These are phyloP conservation scores for Cystobasidium onofrii DNA, from an alignment of 768 basidiomycete genomes.

Conservation along the genomic window DNA sequence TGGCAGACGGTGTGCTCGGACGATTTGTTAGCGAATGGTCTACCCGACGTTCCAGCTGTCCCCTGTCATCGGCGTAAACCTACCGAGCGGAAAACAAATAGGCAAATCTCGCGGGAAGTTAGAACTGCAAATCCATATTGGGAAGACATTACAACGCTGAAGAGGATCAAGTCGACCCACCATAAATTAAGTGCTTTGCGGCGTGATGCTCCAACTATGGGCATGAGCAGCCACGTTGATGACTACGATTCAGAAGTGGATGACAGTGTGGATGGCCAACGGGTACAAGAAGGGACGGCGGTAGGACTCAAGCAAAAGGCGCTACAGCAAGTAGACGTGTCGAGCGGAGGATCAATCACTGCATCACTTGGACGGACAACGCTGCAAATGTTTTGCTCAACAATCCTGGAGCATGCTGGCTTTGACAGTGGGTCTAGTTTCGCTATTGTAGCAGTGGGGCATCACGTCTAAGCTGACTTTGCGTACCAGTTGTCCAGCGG, in stretches of 20 bases:
- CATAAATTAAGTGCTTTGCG: background rate
- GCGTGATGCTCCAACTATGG: background rate
- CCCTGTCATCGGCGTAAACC: conserved; percentile 13
- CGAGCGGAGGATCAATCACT: background rate
- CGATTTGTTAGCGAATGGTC: conserved; percentile 56
- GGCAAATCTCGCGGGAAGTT: background rate
- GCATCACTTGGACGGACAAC: background rate
- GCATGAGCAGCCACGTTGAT: background rate
- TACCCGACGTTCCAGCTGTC: conserved; percentile 51
- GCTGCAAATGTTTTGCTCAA: conserved; percentile 12
- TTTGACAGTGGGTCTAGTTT: conserved; percentile 65
- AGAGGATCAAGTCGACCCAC: background rate
- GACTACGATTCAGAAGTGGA: background rate
- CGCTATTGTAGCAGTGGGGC: no score
- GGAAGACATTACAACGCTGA: background rate
- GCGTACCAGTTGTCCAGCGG: background rate
- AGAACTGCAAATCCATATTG: background rate
- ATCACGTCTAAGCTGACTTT: no score
- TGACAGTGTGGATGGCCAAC: background rate
- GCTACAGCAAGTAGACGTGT: background rate
- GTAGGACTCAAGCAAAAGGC: background rate
- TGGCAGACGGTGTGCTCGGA: conserved; percentile 65
- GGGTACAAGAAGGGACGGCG: background rate
- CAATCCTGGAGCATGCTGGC: conserved; percentile 78
- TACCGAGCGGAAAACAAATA: conserved; percentile 44